phyloP scores from a whole-genome alignment of 768 basidiomycete species.

The Strobilomyces confusus region DNA sequence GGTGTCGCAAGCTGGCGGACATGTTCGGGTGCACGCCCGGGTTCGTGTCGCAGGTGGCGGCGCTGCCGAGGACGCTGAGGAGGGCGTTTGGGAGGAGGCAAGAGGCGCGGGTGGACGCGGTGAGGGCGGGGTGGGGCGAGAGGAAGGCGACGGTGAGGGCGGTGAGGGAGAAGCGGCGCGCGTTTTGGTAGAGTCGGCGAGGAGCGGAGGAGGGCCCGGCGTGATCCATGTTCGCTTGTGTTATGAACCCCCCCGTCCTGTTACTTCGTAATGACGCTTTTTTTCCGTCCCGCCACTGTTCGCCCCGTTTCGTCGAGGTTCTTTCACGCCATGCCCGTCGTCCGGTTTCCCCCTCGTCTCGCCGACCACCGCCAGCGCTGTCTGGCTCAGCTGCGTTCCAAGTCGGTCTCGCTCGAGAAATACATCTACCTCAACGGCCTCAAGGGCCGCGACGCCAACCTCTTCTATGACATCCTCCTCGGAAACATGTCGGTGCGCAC shows the following conservation, averaged over 20 bases:
- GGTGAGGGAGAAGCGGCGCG: constrained; percentile 62
- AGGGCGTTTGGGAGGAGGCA: constrained; percentile 40
- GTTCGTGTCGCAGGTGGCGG: constrained; percentile 64
- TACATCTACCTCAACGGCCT: constrained; percentile 68
- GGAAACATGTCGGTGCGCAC: constrained; percentile 53
- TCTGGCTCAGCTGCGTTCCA: constrained; percentile 55
- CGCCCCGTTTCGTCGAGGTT: neutral
- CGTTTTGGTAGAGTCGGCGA: constrained; percentile 55
- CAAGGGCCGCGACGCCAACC: constrained; percentile 55
- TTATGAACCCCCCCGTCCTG: neutral
- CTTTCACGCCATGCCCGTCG: constrained; percentile 27
- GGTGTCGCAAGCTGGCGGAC: constrained; percentile 63
- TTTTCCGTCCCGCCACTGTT: neutral
- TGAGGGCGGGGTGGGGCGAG: constrained; percentile 66
- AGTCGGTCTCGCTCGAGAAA: constrained; percentile 54
- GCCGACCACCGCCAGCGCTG: constrained; percentile 52
- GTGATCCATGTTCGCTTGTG: neutral
- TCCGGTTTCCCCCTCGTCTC: constrained; percentile 47
- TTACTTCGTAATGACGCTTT: constrained; percentile 4
- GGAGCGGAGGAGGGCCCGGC: neutral
- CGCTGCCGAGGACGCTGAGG: constrained; percentile 50
- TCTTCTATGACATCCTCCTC: constrained; percentile 64
- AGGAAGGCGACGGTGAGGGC: constrained; percentile 56
- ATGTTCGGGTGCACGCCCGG: constrained; percentile 70
- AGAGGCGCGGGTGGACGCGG: constrained; percentile 44